A percentile compares a stretch with the other conserved stretches of the same genome.
These are phyloP conservation scores for Porosira glacialis DNA, from an alignment of 352 stramenopile species.

Conservation along the genomic window DNA sequence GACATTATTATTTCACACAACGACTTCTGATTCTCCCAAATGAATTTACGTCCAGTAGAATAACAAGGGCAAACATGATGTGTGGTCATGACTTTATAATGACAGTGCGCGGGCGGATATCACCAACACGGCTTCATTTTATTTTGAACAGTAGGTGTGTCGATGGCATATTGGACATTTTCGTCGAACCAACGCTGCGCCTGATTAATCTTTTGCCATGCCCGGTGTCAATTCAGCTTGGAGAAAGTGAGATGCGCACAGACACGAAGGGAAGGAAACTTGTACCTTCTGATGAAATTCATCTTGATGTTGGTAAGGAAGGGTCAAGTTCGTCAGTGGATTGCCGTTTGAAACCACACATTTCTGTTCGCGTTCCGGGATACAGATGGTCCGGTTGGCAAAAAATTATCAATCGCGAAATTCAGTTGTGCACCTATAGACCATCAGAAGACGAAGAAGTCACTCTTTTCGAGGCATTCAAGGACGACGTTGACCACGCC, in stretches of 20 bases:
- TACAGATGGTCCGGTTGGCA: constrained; percentile 15
- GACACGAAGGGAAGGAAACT: constrained; percentile 25
- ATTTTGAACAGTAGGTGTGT: constrained; percentile 53
- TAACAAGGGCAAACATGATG: constrained; percentile 56
- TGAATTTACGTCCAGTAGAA: constrained; percentile 52
- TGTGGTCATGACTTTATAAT: constrained; percentile 45
- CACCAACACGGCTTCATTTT: constrained; percentile 57
- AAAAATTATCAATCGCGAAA: constrained; percentile 67
- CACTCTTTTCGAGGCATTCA: constrained; percentile 52
- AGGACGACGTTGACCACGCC: constrained; percentile 48
- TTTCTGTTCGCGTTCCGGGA: constrained; percentile 23
- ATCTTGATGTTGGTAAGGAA: constrained; percentile 25
- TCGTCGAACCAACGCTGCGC: constrained; percentile 59
- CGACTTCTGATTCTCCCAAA: constrained; percentile 72
- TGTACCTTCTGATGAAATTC: constrained; percentile 32
- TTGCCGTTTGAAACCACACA: constrained; percentile 33
- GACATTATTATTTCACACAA: constrained; percentile 41
- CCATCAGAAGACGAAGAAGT: constrained; percentile 63
- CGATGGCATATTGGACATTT: constrained; percentile 60
- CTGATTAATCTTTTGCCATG: constrained; percentile 78
- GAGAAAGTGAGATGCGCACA: constrained; percentile 41
- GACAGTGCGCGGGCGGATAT: constrained; percentile 32
- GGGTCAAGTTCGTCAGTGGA: constrained; percentile 36
- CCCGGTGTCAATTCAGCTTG: constrained; percentile 68
- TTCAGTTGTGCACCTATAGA: constrained; percentile 59